Conservation (phyloP, 1,284 basidiomycete genomes). For the Inonotus hispidus region DNA sequence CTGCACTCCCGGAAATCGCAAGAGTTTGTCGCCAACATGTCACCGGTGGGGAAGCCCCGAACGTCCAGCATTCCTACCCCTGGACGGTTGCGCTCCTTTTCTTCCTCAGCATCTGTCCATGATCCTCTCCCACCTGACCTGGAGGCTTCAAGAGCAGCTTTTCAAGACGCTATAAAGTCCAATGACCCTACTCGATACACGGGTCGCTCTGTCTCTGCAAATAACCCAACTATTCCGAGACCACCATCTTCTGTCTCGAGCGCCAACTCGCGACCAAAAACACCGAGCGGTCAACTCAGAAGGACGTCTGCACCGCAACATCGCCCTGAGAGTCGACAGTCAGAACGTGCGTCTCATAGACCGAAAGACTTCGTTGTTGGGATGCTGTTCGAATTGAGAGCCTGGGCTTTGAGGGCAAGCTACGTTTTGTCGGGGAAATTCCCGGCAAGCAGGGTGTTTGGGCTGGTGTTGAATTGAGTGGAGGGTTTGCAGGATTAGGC, state of each 20-base stretch:
- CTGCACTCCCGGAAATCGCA: background rate
- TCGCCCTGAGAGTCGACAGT: constrained; percentile 51
- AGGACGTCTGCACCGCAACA: constrained; percentile 23
- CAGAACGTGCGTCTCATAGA: constrained; percentile 48
- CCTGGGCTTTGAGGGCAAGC: constrained; percentile 76
- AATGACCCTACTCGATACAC: constrained; percentile 74
- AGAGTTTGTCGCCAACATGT: background rate
- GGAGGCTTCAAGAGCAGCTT: constrained; percentile 4
- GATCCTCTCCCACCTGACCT: constrained; percentile 4
- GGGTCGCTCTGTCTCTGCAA: constrained; percentile 38
- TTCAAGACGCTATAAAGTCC: constrained; percentile 69
- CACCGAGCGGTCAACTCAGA: constrained; percentile 38
- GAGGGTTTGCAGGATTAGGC: constrained; percentile 84
- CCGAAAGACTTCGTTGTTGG: constrained; percentile 59
- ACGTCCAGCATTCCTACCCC: constrained; percentile 18
- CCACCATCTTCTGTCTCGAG: constrained; percentile 40
- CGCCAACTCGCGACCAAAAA: constrained; percentile 48
- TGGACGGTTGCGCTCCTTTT: constrained; percentile 15
- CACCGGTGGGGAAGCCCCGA: background rate
- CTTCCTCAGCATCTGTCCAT: constrained; percentile 14
- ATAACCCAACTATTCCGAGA: constrained; percentile 35
- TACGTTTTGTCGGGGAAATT: constrained; percentile 78
- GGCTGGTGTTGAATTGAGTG: constrained; percentile 88
- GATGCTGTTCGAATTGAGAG: constrained; percentile 82
- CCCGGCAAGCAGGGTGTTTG: constrained; percentile 82